Conservation (phyloP, 345 rosid species). For the Stellera chamaejasme region DNA sequence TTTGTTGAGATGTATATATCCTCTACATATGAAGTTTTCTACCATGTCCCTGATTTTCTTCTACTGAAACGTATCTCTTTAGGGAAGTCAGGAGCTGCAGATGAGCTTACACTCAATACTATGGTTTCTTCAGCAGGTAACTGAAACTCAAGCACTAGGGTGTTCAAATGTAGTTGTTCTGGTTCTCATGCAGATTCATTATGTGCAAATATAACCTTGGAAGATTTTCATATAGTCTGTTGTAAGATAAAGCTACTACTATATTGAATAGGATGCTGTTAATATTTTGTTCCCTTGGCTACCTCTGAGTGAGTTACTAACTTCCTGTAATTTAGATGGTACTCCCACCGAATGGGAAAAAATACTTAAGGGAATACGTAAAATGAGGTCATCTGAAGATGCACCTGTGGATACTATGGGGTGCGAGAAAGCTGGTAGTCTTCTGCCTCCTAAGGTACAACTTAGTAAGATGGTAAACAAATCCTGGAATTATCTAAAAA, state of each 20-base stretch:
- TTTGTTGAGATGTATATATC: too few species aligned
- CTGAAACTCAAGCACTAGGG: too few species aligned
- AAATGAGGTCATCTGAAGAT: conserved; percentile 57
- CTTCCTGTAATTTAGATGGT: conserved; percentile 24
- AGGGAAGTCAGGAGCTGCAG: conserved; percentile 28
- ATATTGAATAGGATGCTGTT: background rate
- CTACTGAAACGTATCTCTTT: conserved; percentile 12
- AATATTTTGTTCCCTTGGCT: too few species aligned
- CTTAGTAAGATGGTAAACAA: background rate
- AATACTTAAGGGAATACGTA: conserved; percentile 54
- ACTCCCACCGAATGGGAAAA: conserved; percentile 55
- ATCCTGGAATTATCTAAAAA: too few species aligned
- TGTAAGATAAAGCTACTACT: conserved; percentile 7
- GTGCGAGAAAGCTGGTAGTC: conserved; percentile 64
- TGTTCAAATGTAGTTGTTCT: too few species aligned
- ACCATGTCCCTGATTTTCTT: too few species aligned
- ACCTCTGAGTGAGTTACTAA: too few species aligned
- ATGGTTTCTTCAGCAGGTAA: conserved; percentile 19
- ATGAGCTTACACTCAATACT: conserved; percentile 11
- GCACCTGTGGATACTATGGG: conserved; percentile 82
- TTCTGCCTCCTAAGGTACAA: conserved; percentile 60
- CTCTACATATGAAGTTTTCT: too few species aligned
- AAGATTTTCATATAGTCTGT: too few species aligned
- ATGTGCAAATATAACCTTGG: too few species aligned
- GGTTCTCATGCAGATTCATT: too few species aligned